Evolutionary conservation across 768 basidiomycete species (phyloP).

Genomic region (Boletus rex-veris): DNA sequence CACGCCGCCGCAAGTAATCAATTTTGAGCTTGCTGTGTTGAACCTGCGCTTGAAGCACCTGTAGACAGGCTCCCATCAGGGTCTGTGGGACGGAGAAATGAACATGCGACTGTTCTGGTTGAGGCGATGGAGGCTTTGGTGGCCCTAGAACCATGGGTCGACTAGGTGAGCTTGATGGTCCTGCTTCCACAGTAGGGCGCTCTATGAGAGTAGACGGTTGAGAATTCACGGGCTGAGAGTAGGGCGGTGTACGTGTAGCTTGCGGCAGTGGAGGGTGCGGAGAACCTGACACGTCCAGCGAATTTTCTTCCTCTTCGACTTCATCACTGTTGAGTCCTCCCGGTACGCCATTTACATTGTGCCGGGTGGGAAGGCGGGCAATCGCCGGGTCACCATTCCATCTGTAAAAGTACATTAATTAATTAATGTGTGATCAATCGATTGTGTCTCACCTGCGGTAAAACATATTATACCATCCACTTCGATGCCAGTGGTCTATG

Average conservation of each 20-base stretch:
- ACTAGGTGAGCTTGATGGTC: constrained; percentile 16
- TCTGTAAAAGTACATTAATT: constrained; percentile 33
- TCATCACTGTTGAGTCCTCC: constrained; percentile 41
- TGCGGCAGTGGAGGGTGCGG: constrained; percentile 30
- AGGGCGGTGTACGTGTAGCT: constrained; percentile 20
- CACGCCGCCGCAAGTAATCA: constrained; percentile 62
- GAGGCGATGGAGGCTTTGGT: constrained; percentile 12
- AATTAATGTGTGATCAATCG: background rate
- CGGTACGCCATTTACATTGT: constrained; percentile 30
- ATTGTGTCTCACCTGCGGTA: constrained; percentile 49
- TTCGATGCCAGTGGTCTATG: constrained; percentile 76
- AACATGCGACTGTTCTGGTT: constrained; percentile 40
- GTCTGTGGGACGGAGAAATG: constrained; percentile 55
- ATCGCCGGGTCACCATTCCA: constrained; percentile 68
- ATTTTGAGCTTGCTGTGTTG: constrained; percentile 69
- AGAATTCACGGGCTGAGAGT: constrained; percentile 15
- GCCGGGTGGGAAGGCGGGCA: constrained; percentile 44
- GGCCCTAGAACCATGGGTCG: constrained; percentile 9
- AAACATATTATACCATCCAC: constrained; percentile 75
- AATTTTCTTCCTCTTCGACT: constrained; percentile 51
- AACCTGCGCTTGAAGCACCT: constrained; percentile 62
- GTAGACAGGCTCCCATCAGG: constrained; percentile 53
- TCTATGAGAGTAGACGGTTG: constrained; percentile 16
- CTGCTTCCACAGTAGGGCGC: constrained; percentile 18
- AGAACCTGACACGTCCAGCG: constrained; percentile 40